These are phyloP conservation scores for Saksenaea vasiformis DNA, from an alignment of 371 early-diverging fungal genomes.

Conservation along the genomic window DNA sequence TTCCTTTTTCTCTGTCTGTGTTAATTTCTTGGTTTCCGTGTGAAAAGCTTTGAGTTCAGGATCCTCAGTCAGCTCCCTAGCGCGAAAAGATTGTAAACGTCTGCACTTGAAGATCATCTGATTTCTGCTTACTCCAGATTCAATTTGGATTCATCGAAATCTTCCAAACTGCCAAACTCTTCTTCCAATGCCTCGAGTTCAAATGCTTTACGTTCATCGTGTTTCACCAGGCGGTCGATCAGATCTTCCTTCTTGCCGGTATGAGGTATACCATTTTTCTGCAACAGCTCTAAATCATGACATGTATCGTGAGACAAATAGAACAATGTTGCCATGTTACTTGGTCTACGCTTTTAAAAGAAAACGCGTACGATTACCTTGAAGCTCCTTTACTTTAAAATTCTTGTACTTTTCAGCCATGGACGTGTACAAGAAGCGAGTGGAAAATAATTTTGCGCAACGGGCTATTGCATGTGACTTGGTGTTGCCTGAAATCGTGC, in stretches of 20 bases:
- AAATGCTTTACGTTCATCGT: slow-evolving; percentile 53
- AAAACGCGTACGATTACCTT: slow-evolving; percentile 34
- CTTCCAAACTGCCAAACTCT: slow-evolving; percentile 44
- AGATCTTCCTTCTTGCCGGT: slow-evolving; percentile 72
- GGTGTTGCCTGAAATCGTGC: too few relatives aligned
- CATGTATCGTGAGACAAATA: not conserved
- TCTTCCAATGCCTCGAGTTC: slow-evolving; percentile 50
- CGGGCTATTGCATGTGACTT: too few relatives aligned
- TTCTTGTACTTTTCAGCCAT: slow-evolving; percentile 53
- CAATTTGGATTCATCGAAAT: slow-evolving; percentile 43
- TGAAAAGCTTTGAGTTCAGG: slow-evolving; percentile 23
- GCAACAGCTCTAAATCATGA: slow-evolving; percentile 47
- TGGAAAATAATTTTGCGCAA: too few relatives aligned
- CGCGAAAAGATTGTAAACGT: not conserved
- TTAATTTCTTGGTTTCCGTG: slow-evolving; percentile 2
- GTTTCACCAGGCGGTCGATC: slow-evolving; percentile 62
- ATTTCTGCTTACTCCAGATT: slow-evolving; percentile 26
- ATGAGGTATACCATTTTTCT: slow-evolving; percentile 56
- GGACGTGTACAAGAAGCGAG: not conserved
- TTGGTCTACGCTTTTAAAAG: not conserved
- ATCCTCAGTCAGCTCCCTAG: slow-evolving; percentile 16
- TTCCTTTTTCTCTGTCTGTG: slow-evolving; percentile 5
- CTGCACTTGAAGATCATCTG: not conserved
- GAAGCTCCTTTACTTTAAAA: slow-evolving; percentile 66
- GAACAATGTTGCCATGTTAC: not conserved